A percentile compares a stretch with the other conserved stretches of the same genome.
phyloP scores from a whole-genome alignment of 495 filamentous ascomycete species.

The Corynascus novoguineensis region DNA sequence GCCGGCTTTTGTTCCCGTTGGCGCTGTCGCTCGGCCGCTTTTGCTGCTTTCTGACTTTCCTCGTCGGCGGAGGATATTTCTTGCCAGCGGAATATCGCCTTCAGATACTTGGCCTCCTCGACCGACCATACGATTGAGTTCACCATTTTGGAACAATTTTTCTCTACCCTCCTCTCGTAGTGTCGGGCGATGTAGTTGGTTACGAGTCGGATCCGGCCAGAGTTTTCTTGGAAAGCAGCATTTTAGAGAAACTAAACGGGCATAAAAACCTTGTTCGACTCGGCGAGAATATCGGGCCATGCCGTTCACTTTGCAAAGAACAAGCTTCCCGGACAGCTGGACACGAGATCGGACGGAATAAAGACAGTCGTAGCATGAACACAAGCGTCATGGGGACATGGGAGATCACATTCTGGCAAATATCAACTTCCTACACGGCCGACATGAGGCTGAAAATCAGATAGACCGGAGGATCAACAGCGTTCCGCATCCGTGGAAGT shows the following conservation, averaged over 20 bases:
- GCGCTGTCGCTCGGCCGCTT: not conserved
- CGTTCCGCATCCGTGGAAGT: not conserved
- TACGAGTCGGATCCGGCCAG: not conserved
- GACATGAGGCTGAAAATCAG: constrained; percentile 16
- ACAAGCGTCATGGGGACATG: not conserved
- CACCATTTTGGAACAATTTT: constrained; percentile 17
- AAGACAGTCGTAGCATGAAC: not conserved
- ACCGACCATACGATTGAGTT: constrained; percentile 35
- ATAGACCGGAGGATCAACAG: not conserved
- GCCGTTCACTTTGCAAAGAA: no score
- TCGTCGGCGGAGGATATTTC: constrained; percentile 19
- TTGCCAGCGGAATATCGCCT: constrained; percentile 40
- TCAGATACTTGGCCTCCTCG: constrained; percentile 40
- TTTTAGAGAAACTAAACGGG: not conserved
- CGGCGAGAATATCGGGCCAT: no score
- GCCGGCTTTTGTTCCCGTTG: constrained; percentile 13
- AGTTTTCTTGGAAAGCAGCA: not conserved
- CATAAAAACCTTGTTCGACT: no score
- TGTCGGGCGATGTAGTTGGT: not conserved
- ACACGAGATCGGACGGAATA: not conserved
- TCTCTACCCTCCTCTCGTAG: not conserved
- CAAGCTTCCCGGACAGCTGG: not conserved
- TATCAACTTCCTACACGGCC: constrained; percentile 28
- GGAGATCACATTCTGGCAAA: constrained; percentile 27
- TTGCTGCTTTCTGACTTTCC: constrained; percentile 5